phyloP scores from a whole-genome alignment of 2,329 filamentous ascomycete species.

The Geosmithia putterillii region DNA sequence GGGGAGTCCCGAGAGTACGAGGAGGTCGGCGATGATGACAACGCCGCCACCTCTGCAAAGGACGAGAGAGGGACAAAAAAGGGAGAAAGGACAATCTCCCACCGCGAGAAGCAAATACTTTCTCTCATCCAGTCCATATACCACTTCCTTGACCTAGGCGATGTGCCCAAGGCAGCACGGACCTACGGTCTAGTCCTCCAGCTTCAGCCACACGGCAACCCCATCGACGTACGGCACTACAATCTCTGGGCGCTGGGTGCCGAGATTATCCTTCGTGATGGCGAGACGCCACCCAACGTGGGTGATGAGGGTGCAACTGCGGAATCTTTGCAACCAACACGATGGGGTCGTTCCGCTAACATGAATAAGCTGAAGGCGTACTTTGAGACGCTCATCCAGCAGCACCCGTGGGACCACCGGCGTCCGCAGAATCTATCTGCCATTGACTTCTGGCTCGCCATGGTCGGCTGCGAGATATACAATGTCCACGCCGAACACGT shows the following conservation, averaged over 20 bases:
- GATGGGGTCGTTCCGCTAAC: constrained; percentile 33
- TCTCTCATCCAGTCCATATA: constrained; percentile 60
- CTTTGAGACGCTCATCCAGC: constrained; percentile 66
- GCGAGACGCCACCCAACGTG: constrained; percentile 18
- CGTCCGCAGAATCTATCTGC: constrained; percentile 49
- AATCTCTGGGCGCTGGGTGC: constrained; percentile 75
- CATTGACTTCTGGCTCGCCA: constrained; percentile 67
- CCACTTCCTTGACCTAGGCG: constrained; percentile 55
- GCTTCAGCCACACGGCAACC: constrained; percentile 22
- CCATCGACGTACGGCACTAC: constrained; percentile 56
- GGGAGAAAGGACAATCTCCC: not conserved
- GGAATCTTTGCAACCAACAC: constrained; percentile 2
- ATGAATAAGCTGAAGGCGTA: constrained; percentile 40
- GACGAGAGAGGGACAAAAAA: constrained; percentile 2
- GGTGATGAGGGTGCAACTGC: not conserved
- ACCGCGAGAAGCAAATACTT: constrained; percentile 39
- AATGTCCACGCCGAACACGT: constrained; percentile 51
- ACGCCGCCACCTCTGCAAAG: not conserved
- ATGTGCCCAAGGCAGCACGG: constrained; percentile 59
- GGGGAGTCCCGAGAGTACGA: not conserved
- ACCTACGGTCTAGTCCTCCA: constrained; percentile 66
- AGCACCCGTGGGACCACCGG: constrained; percentile 57
- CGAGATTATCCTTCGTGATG: constrained; percentile 63
- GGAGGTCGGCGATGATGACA: not conserved
- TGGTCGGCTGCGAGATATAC: constrained; percentile 74